A percentile compares a stretch with the other conserved stretches of the same genome.
Evolutionary conservation across 2,329 filamentous ascomycete species (phyloP).

Genomic region (Ceratocystis harringtonii): DNA sequence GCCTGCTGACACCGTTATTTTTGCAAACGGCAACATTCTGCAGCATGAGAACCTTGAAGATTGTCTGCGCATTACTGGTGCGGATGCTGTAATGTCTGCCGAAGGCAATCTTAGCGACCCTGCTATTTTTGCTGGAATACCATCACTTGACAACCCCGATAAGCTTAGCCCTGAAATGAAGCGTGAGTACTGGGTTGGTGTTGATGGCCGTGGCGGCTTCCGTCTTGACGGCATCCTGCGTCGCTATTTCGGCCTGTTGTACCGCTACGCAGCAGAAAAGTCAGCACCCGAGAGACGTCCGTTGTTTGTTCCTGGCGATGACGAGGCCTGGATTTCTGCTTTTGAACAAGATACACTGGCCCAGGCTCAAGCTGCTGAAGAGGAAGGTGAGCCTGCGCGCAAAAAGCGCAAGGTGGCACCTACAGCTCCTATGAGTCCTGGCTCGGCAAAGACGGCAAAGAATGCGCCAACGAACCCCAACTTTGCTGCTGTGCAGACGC

Average conservation of each 20-base stretch:
- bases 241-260: constrained; percentile 80
- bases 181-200: constrained; percentile 74
- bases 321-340: constrained; percentile 31
- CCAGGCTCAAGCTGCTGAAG: constrained; percentile 24
- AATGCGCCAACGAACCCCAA: constrained; percentile 33
- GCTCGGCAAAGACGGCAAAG: constrained; percentile 17
- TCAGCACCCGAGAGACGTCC: constrained; percentile 52
- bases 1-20: constrained; percentile 77
- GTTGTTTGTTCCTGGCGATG: constrained; percentile 54
- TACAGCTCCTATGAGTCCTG: constrained; percentile 3
- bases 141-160: not conserved
- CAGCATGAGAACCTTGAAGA: constrained; percentile 60
- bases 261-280: constrained; percentile 55
- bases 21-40: constrained; percentile 91
- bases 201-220: constrained; percentile 67
- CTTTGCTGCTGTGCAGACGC: constrained; percentile 68
- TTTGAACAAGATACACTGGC: constrained; percentile 21
- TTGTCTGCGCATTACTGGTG: constrained; percentile 72
- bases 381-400: constrained; percentile 31
- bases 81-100: constrained; percentile 87
- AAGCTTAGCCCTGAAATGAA: constrained; percentile 48
- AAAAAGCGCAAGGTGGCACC: constrained; percentile 33
- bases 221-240: constrained; percentile 76
- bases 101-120: constrained; percentile 92
- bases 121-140: constrained; percentile 47